phyloP scores from a whole-genome alignment of 2,329 filamentous ascomycete species.

The Colletotrichum falcatum region DNA sequence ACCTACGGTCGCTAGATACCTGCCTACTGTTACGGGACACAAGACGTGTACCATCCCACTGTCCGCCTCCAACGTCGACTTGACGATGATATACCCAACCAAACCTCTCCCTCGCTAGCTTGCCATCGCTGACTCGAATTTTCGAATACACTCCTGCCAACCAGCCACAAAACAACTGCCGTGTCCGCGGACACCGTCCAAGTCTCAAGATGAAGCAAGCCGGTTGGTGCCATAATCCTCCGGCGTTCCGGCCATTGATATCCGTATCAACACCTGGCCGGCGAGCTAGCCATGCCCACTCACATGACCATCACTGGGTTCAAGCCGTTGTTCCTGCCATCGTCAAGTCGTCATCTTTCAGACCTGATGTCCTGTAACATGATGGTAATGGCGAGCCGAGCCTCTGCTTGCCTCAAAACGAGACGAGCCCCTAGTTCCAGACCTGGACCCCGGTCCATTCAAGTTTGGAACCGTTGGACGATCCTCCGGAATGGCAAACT shows the following conservation, averaged over 20 bases:
- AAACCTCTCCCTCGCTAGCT: not conserved
- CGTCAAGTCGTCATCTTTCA: not conserved
- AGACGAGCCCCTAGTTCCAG: not conserved
- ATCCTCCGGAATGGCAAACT: conserved; percentile 9
- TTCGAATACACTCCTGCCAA: conserved; percentile 15
- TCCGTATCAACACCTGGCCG: conserved; percentile 13
- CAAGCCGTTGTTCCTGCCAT: not conserved
- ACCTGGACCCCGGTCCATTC: not conserved
- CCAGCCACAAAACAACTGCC: conserved; percentile 6
- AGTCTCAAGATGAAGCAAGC: conserved; percentile 35
- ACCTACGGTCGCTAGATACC: not conserved
- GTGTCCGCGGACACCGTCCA: conserved; percentile 14
- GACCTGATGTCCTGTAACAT: too few relatives aligned
- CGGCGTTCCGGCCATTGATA: conserved; percentile 7
- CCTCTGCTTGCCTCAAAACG: not conserved
- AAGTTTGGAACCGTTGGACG: conserved; percentile 3
- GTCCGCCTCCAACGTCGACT: not conserved
- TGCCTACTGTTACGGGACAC: too few relatives aligned
- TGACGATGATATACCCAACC: conserved; percentile 17
- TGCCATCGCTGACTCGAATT: not conserved
- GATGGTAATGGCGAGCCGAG: not conserved
- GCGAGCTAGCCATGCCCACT: not conserved
- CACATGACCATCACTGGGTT: not conserved
- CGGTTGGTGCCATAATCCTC: conserved; percentile 23
- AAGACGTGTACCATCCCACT: not conserved